Percentiles rank a stretch among this genome's conserved stretches.
Conservation (phyloP, 345 rosid species). For the Brassica juncea region DNA sequence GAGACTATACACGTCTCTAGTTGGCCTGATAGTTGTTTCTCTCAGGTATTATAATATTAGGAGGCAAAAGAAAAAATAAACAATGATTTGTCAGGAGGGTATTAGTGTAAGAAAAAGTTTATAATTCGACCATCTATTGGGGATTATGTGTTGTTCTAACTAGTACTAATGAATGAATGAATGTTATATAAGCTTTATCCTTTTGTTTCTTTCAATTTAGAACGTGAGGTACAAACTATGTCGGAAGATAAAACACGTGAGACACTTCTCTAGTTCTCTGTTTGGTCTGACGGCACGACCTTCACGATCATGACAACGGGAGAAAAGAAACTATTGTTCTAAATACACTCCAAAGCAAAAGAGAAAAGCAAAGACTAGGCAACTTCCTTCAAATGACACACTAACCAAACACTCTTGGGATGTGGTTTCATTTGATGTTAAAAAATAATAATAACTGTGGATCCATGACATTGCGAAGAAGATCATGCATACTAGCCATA, state of each 20-base stretch:
- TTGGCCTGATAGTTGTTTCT: not conserved
- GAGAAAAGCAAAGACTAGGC: not conserved
- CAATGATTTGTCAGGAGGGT: not conserved
- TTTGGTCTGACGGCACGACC: not conserved
- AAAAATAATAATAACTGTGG: not conserved
- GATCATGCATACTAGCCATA: not conserved
- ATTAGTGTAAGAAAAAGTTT: not conserved
- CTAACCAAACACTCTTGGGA: not conserved
- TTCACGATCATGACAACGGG: not conserved
- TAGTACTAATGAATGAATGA: not conserved
- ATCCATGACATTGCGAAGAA: not conserved
- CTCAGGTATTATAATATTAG: constrained; percentile 3
- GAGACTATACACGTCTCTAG: constrained; percentile 6
- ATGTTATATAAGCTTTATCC: not conserved
- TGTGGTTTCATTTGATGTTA: not conserved
- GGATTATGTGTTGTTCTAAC: not conserved
- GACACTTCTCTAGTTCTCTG: not conserved
- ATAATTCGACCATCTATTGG: not conserved
- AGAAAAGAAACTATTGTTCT: not conserved
- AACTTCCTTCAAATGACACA: not conserved
- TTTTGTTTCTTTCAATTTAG: not conserved
- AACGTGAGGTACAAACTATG: not conserved
- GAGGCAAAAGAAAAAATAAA: not conserved
- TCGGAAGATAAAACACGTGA: not conserved
- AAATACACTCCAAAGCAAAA: not conserved